Evolutionary conservation across 495 filamentous ascomycete species (phyloP).

Genomic region (Pseudotulostoma volvatum): DNA sequence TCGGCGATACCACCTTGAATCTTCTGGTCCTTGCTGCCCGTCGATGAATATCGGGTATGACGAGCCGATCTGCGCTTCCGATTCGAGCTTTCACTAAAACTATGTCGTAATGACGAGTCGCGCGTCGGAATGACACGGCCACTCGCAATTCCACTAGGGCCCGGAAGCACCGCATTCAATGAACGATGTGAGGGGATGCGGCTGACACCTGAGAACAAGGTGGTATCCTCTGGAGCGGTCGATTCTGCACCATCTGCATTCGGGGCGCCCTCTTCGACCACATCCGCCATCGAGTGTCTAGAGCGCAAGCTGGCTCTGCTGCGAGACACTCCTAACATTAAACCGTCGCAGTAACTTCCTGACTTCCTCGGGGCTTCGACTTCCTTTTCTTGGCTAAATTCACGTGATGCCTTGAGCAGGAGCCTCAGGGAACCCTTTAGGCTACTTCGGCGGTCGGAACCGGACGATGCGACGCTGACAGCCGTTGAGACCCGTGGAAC

Average conservation of each 20-base stretch:
- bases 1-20: slow-evolving; percentile 19
- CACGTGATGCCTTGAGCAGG: slow-evolving; percentile 23
- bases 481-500: slow-evolving; percentile 23
- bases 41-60: slow-evolving; percentile 25
- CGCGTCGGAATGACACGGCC: slow-evolving; percentile 43
- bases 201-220: neutral
- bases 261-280: slow-evolving; percentile 22
- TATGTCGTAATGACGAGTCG: slow-evolving; percentile 52
- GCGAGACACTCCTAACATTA: slow-evolving; percentile 21
- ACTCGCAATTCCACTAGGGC: slow-evolving; percentile 30
- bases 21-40: slow-evolving; percentile 21
- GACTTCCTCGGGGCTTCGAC: slow-evolving; percentile 21
- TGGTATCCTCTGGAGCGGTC: neutral
- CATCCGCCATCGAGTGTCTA: slow-evolving; percentile 29
- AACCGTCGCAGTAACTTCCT: slow-evolving; percentile 22
- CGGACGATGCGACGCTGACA: slow-evolving; percentile 25
- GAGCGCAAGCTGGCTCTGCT: slow-evolving; percentile 28
- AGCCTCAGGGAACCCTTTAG: slow-evolving; percentile 20
- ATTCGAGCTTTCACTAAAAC: slow-evolving; percentile 21
- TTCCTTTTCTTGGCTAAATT: slow-evolving; percentile 22
- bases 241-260: slow-evolving; percentile 10
- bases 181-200: slow-evolving; percentile 1
- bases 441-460: slow-evolving; percentile 24
- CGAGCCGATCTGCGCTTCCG: slow-evolving; percentile 17
- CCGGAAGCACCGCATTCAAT: slow-evolving; percentile 9